Conservation (phyloP, 1,284 basidiomycete genomes). For the Trichosporon sp. region DNA sequence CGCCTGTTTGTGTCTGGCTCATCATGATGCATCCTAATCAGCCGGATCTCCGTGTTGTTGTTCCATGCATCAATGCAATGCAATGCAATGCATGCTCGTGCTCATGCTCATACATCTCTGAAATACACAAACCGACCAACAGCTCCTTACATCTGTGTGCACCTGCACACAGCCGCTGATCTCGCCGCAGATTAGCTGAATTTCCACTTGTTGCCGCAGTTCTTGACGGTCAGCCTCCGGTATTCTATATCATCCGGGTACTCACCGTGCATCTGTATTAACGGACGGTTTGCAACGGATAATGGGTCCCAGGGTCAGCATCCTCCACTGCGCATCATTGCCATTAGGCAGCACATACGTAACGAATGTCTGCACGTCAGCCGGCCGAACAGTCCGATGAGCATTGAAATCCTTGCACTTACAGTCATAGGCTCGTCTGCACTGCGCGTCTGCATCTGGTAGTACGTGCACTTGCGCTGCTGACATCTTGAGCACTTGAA, state of each 20-base stretch:
- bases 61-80: background rate
- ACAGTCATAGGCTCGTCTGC: constrained; percentile 97
- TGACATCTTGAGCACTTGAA: constrained; percentile 97
- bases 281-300: background rate
- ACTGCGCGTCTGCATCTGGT: constrained; percentile 88
- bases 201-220: constrained; percentile 48
- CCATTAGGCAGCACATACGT: constrained; percentile 50
- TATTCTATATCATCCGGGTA: background rate
- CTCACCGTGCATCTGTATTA: constrained; percentile 34
- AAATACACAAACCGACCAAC: background rate
- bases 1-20: background rate
- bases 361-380: constrained; percentile 55
- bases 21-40: background rate
- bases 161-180: background rate
- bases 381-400: background rate
- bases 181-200: constrained; percentile 36
- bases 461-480: constrained; percentile 82
- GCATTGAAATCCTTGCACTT: constrained; percentile 41
- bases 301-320: constrained; percentile 14
- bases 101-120: background rate
- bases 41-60: background rate
- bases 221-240: constrained; percentile 7
- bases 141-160: background rate
- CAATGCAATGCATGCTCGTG: background rate
- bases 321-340: background rate